Percentiles rank a stretch among this genome's conserved stretches.
phyloP scores from a whole-genome alignment of 257 asterid genomes.

The Hygrophila difformis region DNA sequence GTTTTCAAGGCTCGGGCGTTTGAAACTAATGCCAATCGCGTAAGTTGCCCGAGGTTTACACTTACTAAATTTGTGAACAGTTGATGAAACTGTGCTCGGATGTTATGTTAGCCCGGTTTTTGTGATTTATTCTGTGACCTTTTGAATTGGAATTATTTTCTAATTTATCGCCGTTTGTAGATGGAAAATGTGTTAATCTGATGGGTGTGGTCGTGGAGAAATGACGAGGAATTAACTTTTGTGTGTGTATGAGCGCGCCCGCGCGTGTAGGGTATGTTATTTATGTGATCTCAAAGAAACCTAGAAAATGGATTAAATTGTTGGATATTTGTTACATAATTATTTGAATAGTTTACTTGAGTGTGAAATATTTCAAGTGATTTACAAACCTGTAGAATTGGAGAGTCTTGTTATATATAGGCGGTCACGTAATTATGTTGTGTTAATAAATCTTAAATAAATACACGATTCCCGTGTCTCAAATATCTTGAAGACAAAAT shows the following conservation, averaged over 20 bases:
- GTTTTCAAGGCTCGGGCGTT: conserved; percentile 26
- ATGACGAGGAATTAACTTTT: too few species aligned
- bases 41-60: too few species aligned
- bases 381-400: neutral
- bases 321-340: neutral
- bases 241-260: too few species aligned
- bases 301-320: neutral
- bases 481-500: too few species aligned
- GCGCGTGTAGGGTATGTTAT: neutral
- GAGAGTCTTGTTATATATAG: neutral
- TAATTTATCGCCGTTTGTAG: neutral
- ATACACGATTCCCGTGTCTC: too few species aligned
- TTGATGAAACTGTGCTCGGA: too few species aligned
- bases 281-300: neutral
- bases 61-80: too few species aligned
- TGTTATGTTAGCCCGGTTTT: conserved; percentile 1
- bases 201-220: too few species aligned
- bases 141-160: neutral
- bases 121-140: conserved; percentile 9
- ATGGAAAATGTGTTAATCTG: too few species aligned
- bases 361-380: neutral
- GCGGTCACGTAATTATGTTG: neutral
- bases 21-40: conserved; percentile 20
- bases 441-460: too few species aligned
- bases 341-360: neutral